Conservation (phyloP, 2,329 filamentous ascomycete species). For the Lasiodiplodia sp. region DNA sequence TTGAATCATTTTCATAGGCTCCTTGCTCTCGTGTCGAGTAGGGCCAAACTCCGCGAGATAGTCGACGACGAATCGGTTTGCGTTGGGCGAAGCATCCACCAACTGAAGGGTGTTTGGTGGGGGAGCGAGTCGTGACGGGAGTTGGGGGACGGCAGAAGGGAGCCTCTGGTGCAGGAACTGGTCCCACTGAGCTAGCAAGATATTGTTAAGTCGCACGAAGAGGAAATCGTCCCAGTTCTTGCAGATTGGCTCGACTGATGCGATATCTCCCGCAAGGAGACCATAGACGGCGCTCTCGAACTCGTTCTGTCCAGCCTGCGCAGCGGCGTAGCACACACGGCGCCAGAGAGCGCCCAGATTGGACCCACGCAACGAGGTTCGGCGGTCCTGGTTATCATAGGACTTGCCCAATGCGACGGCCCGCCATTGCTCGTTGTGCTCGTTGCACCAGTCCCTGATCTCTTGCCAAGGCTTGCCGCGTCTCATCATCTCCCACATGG, state of each 20-base stretch:
- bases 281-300: slow-evolving; percentile 93
- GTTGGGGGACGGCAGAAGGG: slow-evolving; percentile 42
- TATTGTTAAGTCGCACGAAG: slow-evolving; percentile 87
- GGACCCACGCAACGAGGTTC: slow-evolving; percentile 35
- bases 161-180: slow-evolving; percentile 62
- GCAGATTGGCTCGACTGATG: slow-evolving; percentile 78
- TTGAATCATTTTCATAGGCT: slow-evolving; percentile 78
- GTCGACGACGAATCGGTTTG: slow-evolving; percentile 65
- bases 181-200: slow-evolving; percentile 81
- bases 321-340: slow-evolving; percentile 77
- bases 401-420: slow-evolving; percentile 81
- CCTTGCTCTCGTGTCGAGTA: slow-evolving; percentile 65
- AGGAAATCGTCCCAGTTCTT: slow-evolving; percentile 84
- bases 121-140: slow-evolving; percentile 65
- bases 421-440: slow-evolving; percentile 88
- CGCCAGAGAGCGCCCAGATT: slow-evolving; percentile 68
- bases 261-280: slow-evolving; percentile 82
- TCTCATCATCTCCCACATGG: slow-evolving; percentile 91
- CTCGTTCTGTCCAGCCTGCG: slow-evolving; percentile 72
- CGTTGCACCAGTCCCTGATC: slow-evolving; percentile 85
- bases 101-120: slow-evolving; percentile 71
- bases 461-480: slow-evolving; percentile 77
- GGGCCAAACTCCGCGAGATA: slow-evolving; percentile 64
- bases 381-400: slow-evolving; percentile 53
- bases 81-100: slow-evolving; percentile 62